Base-by-base conservation (phyloP, 2,329 filamentous ascomycete genomes). In the Phialophora chinensis region DNA sequence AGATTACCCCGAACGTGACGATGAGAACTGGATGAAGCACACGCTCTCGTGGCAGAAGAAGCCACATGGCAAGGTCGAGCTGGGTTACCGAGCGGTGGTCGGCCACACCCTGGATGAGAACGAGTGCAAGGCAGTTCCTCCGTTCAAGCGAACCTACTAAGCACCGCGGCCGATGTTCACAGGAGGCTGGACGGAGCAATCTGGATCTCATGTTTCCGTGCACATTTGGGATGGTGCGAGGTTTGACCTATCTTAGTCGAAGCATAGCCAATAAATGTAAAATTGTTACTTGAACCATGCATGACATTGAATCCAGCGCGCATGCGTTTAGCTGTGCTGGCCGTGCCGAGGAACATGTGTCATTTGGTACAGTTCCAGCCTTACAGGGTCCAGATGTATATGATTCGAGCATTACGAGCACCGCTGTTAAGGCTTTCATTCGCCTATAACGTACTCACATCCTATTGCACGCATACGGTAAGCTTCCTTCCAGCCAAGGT, bases 1-100 rank as follows among this genome's bases (percentile, higher is more conserved):
- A 85, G 95, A 99, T 79, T 98, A 81, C 86, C 94, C 94, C 65
- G 93, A 98, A 20, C 90, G 95, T 84, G 92, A 98, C 77, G 95
- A 99, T 78, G 86, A 89, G 81, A 90, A 96, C 80, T 98, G 94
- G 94, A 97, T 97, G 94, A 98, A 98, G 90, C 95, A 99, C 87
- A 96, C 92, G 54, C 87, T 99, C 69, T 92, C 90, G 72, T 99
- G 90, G 90, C 95, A 99, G 86, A 96, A 92, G 90, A 79, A 89
- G 77, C 91, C 93, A 38, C 94, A 98, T 76, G 91, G 90, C 77
- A 88, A 92, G 83, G 88, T 95, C 63, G 90, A 98, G 69, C 85
- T 98, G 70, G 85, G 87, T 70, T 98, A 98, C 87, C 88, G 95
- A 80, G 84, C 85, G 71, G 95, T 99, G 69, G 90, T 91, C 69